These are phyloP conservation scores for Spathaspora girioi DNA, from an alignment of 805 yeast species.

Conservation along the genomic window DNA sequence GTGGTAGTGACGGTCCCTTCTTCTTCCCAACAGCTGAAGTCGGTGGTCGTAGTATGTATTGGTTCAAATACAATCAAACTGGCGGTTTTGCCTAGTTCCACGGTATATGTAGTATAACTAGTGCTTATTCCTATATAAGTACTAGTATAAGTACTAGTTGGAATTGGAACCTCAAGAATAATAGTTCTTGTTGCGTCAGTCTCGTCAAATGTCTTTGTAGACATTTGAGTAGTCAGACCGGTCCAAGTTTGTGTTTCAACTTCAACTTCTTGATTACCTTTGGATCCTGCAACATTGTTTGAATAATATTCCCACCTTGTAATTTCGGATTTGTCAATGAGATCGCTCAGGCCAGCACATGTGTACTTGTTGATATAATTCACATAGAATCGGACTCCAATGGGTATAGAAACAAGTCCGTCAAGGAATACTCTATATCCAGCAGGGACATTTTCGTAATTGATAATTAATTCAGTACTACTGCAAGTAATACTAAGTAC, in stretches of 20 bases:
- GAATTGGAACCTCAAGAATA: conserved; percentile 18
- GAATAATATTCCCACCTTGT: conserved; percentile 11
- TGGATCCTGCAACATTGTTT: conserved; percentile 8
- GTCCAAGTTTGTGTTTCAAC: conserved; percentile 17
- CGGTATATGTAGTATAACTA: conserved; percentile 11
- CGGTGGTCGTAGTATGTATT: conserved; percentile 1
- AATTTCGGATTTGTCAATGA: neutral
- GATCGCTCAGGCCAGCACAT: conserved; percentile 6
- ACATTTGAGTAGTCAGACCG: conserved; percentile 14
- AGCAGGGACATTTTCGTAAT: conserved; percentile 18
- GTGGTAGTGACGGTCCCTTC: neutral
- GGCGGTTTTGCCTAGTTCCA: conserved; percentile 15
- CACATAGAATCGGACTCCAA: neutral
- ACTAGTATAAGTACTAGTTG: conserved; percentile 13
- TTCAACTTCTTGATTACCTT: conserved; percentile 10
- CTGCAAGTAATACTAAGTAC: conserved; percentile 9
- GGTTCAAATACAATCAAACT: conserved; percentile 11
- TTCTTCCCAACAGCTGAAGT: neutral
- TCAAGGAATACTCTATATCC: conserved; percentile 19
- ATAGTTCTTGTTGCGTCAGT: conserved; percentile 18
- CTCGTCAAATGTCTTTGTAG: conserved; percentile 15
- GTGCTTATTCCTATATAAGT: conserved; percentile 11
- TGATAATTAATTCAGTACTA: neutral
- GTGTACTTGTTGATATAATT: conserved; percentile 8
- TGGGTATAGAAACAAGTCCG: neutral